Evolutionary conservation across 116 monocot genomes (phyloP).

Genomic region (Cymodocea nodosa): DNA sequence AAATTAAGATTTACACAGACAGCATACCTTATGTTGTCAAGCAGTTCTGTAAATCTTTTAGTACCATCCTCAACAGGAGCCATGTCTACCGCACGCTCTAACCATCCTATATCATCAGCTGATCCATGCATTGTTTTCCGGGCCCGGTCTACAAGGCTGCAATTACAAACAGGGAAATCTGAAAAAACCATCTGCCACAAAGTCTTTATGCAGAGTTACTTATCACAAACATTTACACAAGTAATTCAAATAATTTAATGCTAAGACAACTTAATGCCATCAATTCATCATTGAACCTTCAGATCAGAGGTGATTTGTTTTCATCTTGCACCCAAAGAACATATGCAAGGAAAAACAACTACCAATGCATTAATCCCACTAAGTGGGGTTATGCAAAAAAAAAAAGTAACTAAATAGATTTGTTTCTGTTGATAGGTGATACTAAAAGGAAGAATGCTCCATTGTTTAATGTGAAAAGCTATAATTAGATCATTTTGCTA

Average conservation of each 20-base stretch:
- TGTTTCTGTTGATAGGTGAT: neutral
- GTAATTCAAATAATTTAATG: neutral
- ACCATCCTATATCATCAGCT: slow-evolving; percentile 94
- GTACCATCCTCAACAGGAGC: slow-evolving; percentile 83
- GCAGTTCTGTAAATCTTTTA: slow-evolving; percentile 50
- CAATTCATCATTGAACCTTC: neutral
- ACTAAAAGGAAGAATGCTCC: no score
- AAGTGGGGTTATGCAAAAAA: no score
- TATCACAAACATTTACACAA: neutral
- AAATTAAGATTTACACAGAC: neutral
- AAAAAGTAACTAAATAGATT: neutral
- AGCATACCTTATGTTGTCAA: slow-evolving; percentile 56
- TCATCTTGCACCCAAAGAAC: neutral
- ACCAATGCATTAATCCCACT: no score
- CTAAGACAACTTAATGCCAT: neutral
- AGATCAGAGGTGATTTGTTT: neutral
- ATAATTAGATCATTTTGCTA: no score
- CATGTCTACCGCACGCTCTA: slow-evolving; percentile 51
- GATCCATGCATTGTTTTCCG: slow-evolving; percentile 87
- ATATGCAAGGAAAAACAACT: neutral
- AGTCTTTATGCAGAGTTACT: neutral
- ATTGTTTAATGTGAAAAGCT: no score
- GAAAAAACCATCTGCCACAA: neutral
- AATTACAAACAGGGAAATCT: neutral
- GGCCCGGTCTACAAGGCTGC: slow-evolving; percentile 63